phyloP scores from a whole-genome alignment of 148 eudicot genomes.

The Rhododendron williamsianum region DNA sequence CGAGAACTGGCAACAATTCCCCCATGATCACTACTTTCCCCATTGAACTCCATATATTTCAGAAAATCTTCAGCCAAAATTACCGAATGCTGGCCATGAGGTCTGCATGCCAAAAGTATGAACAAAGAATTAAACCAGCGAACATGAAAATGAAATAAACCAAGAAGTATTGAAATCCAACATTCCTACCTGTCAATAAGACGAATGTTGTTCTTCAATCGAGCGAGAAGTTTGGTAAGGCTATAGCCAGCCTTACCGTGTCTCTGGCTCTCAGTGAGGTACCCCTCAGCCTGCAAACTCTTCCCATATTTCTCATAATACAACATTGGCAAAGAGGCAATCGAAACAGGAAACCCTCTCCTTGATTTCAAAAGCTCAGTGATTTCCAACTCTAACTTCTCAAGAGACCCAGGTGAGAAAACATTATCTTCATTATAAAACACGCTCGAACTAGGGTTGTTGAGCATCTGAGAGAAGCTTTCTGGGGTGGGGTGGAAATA shows the following conservation, averaged over 20 bases:
- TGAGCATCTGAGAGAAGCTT: constrained; percentile 25
- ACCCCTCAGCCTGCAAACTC: constrained; percentile 54
- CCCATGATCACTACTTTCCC: constrained; percentile 41
- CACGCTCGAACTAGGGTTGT: constrained; percentile 32
- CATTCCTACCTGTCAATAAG: constrained; percentile 45
- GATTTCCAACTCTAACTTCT: constrained; percentile 37
- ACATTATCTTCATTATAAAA: constrained; percentile 34
- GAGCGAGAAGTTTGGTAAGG: constrained; percentile 59
- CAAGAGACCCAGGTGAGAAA: constrained; percentile 29
- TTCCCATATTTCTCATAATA: constrained; percentile 49
- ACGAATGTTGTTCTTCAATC: constrained; percentile 40
- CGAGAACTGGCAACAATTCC: constrained; percentile 39
- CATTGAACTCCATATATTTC: constrained; percentile 29
- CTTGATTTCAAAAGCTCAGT: constrained; percentile 42
- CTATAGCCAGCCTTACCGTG: constrained; percentile 57
- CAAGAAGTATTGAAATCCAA: not conserved
- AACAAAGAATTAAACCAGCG: not conserved
- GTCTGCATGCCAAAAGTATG: constrained; percentile 24
- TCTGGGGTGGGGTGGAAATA: constrained; percentile 42
- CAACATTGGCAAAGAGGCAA: constrained; percentile 59
- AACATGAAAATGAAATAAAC: not conserved
- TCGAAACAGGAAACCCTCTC: constrained; percentile 44
- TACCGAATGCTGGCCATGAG: constrained; percentile 61
- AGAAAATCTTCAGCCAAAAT: constrained; percentile 47
- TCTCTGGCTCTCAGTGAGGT: constrained; percentile 59